Evolutionary conservation across 257 asterid genomes (phyloP).

Genomic region (Nemophila menziesii): DNA sequence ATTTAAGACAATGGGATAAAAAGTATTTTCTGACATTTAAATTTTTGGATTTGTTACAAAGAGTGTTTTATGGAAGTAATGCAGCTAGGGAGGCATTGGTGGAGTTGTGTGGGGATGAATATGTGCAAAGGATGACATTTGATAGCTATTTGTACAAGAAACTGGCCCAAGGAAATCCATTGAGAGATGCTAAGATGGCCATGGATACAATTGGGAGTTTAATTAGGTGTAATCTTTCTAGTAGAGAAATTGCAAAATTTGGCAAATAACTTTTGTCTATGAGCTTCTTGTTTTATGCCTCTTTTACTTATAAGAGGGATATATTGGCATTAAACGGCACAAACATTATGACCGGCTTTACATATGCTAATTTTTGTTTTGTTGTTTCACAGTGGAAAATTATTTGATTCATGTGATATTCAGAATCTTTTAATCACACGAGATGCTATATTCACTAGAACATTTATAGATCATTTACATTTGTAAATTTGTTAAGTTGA

Average conservation of each 20-base stretch:
- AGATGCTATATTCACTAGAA: too few species aligned
- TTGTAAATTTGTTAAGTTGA: too few species aligned
- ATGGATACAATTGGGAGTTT: constrained; percentile 53
- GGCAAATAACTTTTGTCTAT: constrained; percentile 10
- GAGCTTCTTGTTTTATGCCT: too few species aligned
- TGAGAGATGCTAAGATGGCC: constrained; percentile 48
- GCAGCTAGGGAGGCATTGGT: constrained; percentile 78
- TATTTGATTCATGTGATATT: too few species aligned
- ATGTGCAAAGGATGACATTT: constrained; percentile 76
- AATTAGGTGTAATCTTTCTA: constrained; percentile 47
- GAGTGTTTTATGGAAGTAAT: constrained; percentile 65
- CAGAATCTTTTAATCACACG: too few species aligned
- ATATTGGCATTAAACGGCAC: too few species aligned
- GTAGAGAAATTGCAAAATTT: constrained; percentile 25
- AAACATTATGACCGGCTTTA: too few species aligned
- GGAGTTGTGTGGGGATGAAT: constrained; percentile 73
- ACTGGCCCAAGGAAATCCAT: constrained; percentile 45
- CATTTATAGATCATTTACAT: too few species aligned
- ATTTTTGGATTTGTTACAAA: constrained; percentile 50
- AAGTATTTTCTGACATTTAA: constrained; percentile 54
- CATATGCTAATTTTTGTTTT: too few species aligned
- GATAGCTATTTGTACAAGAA: constrained; percentile 75
- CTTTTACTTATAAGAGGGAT: too few species aligned
- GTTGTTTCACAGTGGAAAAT: too few species aligned
- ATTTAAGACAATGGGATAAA: constrained; percentile 68